phyloP scores from a whole-genome alignment of 306 rosid species.

The Prunus persica region DNA sequence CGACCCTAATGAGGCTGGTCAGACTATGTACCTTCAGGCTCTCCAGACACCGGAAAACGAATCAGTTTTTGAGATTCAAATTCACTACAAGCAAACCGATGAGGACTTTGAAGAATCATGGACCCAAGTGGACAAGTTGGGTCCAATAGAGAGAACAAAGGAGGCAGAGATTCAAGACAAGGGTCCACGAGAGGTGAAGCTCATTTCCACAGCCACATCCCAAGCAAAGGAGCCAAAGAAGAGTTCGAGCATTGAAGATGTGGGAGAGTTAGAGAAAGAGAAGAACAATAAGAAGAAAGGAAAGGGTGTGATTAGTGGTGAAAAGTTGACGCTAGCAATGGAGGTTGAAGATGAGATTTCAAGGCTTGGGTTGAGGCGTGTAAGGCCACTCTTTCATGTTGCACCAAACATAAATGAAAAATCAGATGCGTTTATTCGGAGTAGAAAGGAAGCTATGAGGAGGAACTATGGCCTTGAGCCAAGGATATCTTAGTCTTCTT shows the following conservation, averaged over 20 bases:
- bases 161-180: too few relatives aligned
- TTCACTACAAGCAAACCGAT: constrained; percentile 14
- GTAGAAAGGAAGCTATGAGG: constrained; percentile 38
- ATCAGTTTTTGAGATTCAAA: background rate
- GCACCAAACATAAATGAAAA: constrained; percentile 29
- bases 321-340: background rate
- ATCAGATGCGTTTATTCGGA: constrained; percentile 31
- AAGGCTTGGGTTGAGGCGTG: background rate
- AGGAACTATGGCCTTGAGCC: constrained; percentile 4
- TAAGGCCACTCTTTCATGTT: constrained; percentile 22
- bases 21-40: background rate
- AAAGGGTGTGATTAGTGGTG: constrained; percentile 2
- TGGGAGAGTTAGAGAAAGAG: constrained; percentile 11
- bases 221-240: background rate
- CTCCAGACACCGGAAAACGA: background rate
- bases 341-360: constrained; percentile 8
- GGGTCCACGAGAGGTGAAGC: background rate
- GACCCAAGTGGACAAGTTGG: background rate
- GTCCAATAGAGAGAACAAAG: background rate
- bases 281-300: constrained; percentile 21
- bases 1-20: background rate
- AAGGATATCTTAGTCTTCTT: background rate
- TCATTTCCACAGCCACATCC: background rate
- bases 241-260: background rate
- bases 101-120: constrained; percentile 2